These are phyloP conservation scores for Monilinia aucupariae DNA, from an alignment of 2,329 filamentous ascomycete genomes.

Conservation along the genomic window DNA sequence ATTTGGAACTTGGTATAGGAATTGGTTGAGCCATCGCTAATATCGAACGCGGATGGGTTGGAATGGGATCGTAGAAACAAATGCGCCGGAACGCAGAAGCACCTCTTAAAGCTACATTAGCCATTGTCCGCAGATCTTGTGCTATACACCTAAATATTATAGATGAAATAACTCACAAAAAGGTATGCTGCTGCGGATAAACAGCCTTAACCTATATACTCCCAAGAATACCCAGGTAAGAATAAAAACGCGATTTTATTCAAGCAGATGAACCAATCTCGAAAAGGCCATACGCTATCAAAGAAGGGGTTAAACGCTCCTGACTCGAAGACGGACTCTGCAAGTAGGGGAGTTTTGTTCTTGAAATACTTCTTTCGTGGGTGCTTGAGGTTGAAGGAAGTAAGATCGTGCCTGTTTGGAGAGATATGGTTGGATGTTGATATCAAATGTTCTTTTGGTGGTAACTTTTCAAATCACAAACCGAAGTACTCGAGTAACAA, in stretches of 20 bases:
- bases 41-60: slow-evolving; percentile 37
- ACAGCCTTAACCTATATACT: not conserved
- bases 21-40: slow-evolving; percentile 43
- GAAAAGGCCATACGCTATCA: not conserved
- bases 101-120: slow-evolving; percentile 42
- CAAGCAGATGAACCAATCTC: slow-evolving; percentile 18
- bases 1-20: slow-evolving; percentile 34
- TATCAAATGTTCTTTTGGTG: too few relatives aligned
- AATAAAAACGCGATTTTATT: not conserved
- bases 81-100: slow-evolving; percentile 40
- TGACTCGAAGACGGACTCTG: slow-evolving; percentile 6
- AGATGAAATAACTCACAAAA: not conserved
- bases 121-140: slow-evolving; percentile 28
- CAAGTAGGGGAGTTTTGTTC: slow-evolving; percentile 19
- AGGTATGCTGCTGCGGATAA: not conserved
- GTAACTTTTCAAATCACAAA: not conserved
- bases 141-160: slow-evolving; percentile 20
- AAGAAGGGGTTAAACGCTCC: slow-evolving; percentile 15
- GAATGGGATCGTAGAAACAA: slow-evolving; percentile 39
- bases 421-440: slow-evolving; percentile 17
- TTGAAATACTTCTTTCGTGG: slow-evolving; percentile 3
- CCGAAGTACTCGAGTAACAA: too few relatives aligned
- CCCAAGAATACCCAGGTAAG: not conserved
- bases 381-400: slow-evolving; percentile 7
- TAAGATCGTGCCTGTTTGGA: slow-evolving; percentile 16